phyloP scores from a whole-genome alignment of 495 filamentous ascomycete species.

The Astrocystis sublimbata region DNA sequence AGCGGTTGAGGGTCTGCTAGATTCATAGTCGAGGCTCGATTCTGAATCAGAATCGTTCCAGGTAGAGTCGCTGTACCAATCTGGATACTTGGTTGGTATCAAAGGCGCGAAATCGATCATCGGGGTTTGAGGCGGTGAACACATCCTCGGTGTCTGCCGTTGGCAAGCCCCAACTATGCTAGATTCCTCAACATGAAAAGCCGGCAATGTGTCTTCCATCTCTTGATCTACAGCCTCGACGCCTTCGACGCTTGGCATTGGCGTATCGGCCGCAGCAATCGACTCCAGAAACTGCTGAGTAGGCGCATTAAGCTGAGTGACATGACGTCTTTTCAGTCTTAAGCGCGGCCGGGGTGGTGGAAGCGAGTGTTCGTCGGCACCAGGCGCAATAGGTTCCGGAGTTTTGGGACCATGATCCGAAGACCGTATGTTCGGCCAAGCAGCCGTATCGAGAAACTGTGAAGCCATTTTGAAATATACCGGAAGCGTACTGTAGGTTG shows the following conservation, averaged over 20 bases:
- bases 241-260: constrained; percentile 57
- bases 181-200: constrained; percentile 28
- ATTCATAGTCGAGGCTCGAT: constrained; percentile 52
- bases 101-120: constrained; percentile 38
- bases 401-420: constrained; percentile 42
- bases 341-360: constrained; percentile 47
- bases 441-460: constrained; percentile 44
- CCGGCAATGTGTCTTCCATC: constrained; percentile 34
- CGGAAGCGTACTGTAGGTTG: not conserved
- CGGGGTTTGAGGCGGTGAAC: constrained; percentile 50
- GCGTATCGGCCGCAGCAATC: constrained; percentile 57
- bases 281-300: constrained; percentile 59
- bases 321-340: constrained; percentile 46
- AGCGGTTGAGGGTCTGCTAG: constrained; percentile 52
- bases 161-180: constrained; percentile 32
- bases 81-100: constrained; percentile 42
- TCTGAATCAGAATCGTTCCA: constrained; percentile 47
- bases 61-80: constrained; percentile 48
- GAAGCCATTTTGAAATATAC: constrained; percentile 32
- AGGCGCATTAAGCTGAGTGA: constrained; percentile 49
- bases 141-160: constrained; percentile 33
- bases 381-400: constrained; percentile 41
- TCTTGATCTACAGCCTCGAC: constrained; percentile 48
- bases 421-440: constrained; percentile 42
- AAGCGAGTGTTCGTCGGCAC: constrained; percentile 37